A percentile compares a stretch with the other conserved stretches of the same genome.
Evolutionary conservation across 495 filamentous ascomycete species (phyloP).

Genomic region (Neurospora terricola): DNA sequence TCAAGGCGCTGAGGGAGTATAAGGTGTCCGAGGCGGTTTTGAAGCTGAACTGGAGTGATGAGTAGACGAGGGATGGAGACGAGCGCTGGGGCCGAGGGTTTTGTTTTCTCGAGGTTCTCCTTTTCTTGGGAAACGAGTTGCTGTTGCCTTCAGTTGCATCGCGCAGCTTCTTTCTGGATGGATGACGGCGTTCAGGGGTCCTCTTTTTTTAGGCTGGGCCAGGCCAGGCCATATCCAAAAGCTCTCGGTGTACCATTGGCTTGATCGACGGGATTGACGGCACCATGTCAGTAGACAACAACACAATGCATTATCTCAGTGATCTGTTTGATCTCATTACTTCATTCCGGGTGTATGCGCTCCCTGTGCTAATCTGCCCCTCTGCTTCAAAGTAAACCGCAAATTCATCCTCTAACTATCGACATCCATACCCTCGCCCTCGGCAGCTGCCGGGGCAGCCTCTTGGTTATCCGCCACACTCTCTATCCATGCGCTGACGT

Average conservation of each 20-base stretch:
- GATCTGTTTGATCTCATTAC: background rate
- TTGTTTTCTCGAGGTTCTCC: background rate
- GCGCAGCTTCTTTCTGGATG: background rate
- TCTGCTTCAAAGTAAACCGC: background rate
- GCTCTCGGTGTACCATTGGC: background rate
- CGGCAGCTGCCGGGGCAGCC: conserved; percentile 36
- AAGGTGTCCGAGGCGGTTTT: conserved; percentile 60
- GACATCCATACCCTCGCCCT: conserved; percentile 68
- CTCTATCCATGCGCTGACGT: conserved; percentile 69
- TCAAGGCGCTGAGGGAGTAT: conserved; percentile 63
- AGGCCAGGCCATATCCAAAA: background rate
- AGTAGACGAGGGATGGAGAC: conserved; percentile 28
- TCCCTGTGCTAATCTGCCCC: background rate
- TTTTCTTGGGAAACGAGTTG: background rate
- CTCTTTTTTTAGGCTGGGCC: background rate
- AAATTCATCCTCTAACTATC: conserved; percentile 35
- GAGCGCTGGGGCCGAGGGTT: background rate
- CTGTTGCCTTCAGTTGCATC: background rate
- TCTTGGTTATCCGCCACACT: conserved; percentile 50
- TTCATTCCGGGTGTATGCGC: background rate
- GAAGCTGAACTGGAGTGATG: conserved; percentile 70
- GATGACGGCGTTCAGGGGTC: background rate
- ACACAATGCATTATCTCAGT: background rate
- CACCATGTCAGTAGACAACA: background rate
- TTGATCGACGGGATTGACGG: background rate